Evolutionary conservation across 768 basidiomycete species (phyloP).

Genomic region (Tylopilus balloui): DNA sequence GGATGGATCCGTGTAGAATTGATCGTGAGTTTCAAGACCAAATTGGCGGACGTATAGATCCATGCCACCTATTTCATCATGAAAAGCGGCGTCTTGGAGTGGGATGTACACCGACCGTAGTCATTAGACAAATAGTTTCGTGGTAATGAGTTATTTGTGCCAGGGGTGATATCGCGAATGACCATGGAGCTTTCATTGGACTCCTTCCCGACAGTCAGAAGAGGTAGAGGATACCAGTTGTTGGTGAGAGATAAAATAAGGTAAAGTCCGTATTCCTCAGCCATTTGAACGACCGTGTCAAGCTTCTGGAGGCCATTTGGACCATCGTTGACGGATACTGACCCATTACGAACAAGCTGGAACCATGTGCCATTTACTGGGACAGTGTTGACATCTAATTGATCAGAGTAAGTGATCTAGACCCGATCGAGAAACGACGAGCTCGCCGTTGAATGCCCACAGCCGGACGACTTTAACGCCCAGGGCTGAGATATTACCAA

Average conservation of each 20-base stretch:
- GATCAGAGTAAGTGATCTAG: conserved; percentile 7
- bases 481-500: conserved; percentile 52
- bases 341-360: conserved; percentile 55
- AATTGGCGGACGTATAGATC: conserved; percentile 57
- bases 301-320: conserved; percentile 60
- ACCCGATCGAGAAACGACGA: background rate
- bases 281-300: conserved; percentile 52
- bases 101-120: conserved; percentile 40
- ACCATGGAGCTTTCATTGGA: conserved; percentile 3
- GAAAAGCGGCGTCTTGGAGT: background rate
- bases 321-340: conserved; percentile 51
- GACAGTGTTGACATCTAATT: conserved; percentile 46
- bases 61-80: conserved; percentile 49
- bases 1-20: conserved; percentile 52
- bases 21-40: conserved; percentile 43
- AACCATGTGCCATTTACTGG: conserved; percentile 61
- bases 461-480: conserved; percentile 58
- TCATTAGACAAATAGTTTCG: conserved; percentile 58
- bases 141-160: conserved; percentile 40
- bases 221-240: conserved; percentile 49
- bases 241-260: conserved; percentile 57
- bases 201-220: conserved; percentile 23
- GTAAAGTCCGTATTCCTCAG: conserved; percentile 50
- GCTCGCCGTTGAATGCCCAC: conserved; percentile 68
- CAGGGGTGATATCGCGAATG: conserved; percentile 25